Evolutionary conservation across 768 basidiomycete genomes (phyloP).

Genomic region (Saitozyma podzolica): DNA sequence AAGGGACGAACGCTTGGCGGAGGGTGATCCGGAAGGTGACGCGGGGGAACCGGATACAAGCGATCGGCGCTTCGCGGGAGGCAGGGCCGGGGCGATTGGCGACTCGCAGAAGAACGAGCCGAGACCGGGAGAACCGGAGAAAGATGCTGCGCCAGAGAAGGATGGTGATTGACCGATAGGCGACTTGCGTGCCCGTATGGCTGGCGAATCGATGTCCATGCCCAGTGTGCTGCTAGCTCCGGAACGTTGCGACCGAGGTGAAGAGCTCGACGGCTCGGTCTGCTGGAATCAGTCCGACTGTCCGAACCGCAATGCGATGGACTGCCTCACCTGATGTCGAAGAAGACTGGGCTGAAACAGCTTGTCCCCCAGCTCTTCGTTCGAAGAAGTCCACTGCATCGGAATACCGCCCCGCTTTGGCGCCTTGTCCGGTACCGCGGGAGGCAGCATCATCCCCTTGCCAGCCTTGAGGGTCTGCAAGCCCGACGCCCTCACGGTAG

Average conservation of each 20-base stretch:
- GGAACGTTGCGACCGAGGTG: constrained; percentile 2
- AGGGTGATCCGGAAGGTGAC: constrained; percentile 46
- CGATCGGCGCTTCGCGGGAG: constrained; percentile 32
- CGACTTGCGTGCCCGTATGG: constrained; percentile 13
- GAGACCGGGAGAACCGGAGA: constrained; percentile 38
- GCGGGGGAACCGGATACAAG: constrained; percentile 43
- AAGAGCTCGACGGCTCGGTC: constrained; percentile 26
- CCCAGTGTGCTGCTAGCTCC: constrained; percentile 16
- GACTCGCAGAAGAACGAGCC: constrained; percentile 50
- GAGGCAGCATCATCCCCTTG: constrained; percentile 46
- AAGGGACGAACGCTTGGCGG: constrained; percentile 37
- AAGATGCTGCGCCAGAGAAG: constrained; percentile 21
- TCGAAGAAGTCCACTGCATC: constrained; percentile 43
- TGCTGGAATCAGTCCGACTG: constrained; percentile 15
- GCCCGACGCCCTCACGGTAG: too few relatives aligned
- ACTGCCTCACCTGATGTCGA: constrained; percentile 36
- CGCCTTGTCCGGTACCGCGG: constrained; percentile 31
- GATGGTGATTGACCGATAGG: constrained; percentile 22
- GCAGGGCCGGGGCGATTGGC: constrained; percentile 31
- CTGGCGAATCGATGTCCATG: constrained; percentile 48
- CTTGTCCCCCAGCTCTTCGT: constrained; percentile 32
- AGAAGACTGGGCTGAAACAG: constrained; percentile 33
- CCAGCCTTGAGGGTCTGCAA: constrained; percentile 10
- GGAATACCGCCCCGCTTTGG: constrained; percentile 25
- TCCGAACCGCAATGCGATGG: neutral